Evolutionary conservation across 2,329 filamentous ascomycete genomes (phyloP).

Genomic region (Curvularia lunata): DNA sequence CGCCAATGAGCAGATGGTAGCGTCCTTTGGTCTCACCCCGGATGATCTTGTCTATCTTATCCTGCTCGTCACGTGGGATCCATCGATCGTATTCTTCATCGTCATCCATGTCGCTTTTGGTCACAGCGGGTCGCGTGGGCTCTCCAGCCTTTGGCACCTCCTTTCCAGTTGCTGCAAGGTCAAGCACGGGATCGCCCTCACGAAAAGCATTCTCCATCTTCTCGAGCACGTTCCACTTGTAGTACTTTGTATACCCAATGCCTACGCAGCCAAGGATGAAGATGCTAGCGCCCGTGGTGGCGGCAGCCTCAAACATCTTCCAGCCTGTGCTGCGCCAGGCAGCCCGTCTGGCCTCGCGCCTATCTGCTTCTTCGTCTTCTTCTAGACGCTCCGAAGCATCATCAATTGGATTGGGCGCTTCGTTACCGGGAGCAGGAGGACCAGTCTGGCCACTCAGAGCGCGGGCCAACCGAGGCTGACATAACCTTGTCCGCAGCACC

Average conservation of each 20-base stretch:
- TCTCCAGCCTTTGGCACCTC: conserved; percentile 36
- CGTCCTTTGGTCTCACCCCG: conserved; percentile 75
- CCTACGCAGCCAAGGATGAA: conserved; percentile 56
- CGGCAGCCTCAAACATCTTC: conserved; percentile 60
- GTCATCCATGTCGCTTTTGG: conserved; percentile 40
- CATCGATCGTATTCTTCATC: conserved; percentile 69
- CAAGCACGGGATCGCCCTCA: conserved; percentile 88
- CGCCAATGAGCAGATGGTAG: conserved; percentile 90
- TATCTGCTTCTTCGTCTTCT: conserved; percentile 13
- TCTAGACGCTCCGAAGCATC: conserved; percentile 43
- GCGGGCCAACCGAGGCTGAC: conserved; percentile 25
- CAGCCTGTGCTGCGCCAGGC: conserved; percentile 52
- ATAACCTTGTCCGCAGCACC: conserved; percentile 18
- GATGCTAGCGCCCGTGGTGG: conserved; percentile 59
- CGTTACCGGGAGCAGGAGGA: conserved; percentile 46
- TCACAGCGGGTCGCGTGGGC: conserved; percentile 26
- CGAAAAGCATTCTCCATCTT: conserved; percentile 94
- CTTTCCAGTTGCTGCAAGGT: conserved; percentile 58
- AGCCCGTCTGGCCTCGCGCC: conserved; percentile 23
- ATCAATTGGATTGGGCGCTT: conserved; percentile 48
- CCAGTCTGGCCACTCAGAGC: conserved; percentile 45
- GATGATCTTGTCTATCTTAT: conserved; percentile 81
- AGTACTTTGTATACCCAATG: conserved; percentile 61
- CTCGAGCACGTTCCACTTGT: conserved; percentile 87
- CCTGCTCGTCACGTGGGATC: conserved; percentile 84